These are phyloP conservation scores for Lathyrus tuberosus DNA, from an alignment of 306 rosid species.

Conservation along the genomic window DNA sequence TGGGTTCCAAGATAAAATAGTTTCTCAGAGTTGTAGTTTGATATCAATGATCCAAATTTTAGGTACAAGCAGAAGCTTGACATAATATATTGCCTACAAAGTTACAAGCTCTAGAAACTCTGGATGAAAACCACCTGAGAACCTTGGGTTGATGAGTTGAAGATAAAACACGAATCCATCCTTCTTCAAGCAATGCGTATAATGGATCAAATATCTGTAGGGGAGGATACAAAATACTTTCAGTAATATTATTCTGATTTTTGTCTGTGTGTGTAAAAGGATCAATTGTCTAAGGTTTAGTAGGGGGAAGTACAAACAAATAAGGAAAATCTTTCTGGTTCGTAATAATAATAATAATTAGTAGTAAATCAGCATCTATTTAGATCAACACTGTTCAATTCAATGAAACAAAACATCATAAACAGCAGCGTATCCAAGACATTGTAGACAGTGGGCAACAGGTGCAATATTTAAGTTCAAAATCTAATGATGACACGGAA, in stretches of 20 bases:
- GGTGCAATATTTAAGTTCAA: too few species aligned
- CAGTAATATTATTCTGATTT: neutral
- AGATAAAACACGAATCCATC: neutral
- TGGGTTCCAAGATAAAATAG: slow-evolving; percentile 19
- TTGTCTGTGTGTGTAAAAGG: too few species aligned
- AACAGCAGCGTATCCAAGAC: too few species aligned
- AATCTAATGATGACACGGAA: too few species aligned
- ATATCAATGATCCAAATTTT: slow-evolving; percentile 4
- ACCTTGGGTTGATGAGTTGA: neutral
- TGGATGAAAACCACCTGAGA: neutral
- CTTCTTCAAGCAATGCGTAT: slow-evolving; percentile 7
- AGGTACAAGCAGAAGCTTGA: slow-evolving; percentile 7
- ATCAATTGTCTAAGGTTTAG: neutral
- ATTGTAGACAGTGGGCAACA: too few species aligned
- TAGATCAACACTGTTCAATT: slow-evolving; percentile 24
- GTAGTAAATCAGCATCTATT: slow-evolving; percentile 11
- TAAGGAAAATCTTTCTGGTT: slow-evolving; percentile 3
- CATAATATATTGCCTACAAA: slow-evolving; percentile 3
- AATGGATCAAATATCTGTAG: slow-evolving; percentile 11
- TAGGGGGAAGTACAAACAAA: neutral
- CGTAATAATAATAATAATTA: neutral
- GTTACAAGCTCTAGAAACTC: neutral
- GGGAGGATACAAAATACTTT: slow-evolving; percentile 6
- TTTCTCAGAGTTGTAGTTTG: neutral
- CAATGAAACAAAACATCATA: slow-evolving; percentile 30